Evolutionary conservation across 176 grass and related monocot species (phyloP).

Genomic region (Aegilops longissima): DNA sequence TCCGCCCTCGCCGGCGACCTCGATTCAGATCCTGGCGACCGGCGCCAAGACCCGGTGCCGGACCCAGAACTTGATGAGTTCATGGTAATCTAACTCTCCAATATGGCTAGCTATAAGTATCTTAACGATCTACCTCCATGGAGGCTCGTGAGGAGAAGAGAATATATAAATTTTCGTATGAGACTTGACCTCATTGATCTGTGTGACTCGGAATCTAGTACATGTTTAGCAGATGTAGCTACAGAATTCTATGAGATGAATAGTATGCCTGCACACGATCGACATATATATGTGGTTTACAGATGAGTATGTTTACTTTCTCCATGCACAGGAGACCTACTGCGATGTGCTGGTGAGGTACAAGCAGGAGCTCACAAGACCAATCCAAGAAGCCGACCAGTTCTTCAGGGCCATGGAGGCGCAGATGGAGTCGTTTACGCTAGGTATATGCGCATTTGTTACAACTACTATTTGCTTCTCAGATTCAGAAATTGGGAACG

Average conservation of each 20-base stretch:
- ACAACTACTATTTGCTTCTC: neutral
- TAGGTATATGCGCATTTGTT: conserved; percentile 41
- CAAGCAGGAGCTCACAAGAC: conserved; percentile 63
- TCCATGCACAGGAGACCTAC: conserved; percentile 52
- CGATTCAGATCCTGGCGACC: conserved; percentile 36
- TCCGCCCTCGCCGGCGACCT: conserved; percentile 51
- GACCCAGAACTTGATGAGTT: conserved; percentile 94
- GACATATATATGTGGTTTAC: neutral
- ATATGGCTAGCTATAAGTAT: neutral
- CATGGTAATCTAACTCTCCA: conserved; percentile 44
- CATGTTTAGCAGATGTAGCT: neutral
- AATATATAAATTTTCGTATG: neutral
- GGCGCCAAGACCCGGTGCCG: neutral
- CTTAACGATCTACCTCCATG: neutral
- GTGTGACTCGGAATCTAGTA: too few relatives aligned
- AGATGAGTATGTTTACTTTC: conserved; percentile 6
- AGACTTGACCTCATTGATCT: neutral
- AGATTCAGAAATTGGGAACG: conserved; percentile 16
- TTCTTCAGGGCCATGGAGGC: conserved; percentile 75
- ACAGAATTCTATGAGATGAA: neutral
- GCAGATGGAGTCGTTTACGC: conserved; percentile 59
- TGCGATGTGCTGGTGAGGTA: conserved; percentile 60
- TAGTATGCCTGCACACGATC: neutral
- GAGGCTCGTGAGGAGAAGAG: neutral
- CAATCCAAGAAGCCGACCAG: conserved; percentile 68